Percentiles rank a stretch among this genome's conserved stretches.
Evolutionary conservation across 306 rosid species (phyloP).

Genomic region (Elaeagnus macrophylla): DNA sequence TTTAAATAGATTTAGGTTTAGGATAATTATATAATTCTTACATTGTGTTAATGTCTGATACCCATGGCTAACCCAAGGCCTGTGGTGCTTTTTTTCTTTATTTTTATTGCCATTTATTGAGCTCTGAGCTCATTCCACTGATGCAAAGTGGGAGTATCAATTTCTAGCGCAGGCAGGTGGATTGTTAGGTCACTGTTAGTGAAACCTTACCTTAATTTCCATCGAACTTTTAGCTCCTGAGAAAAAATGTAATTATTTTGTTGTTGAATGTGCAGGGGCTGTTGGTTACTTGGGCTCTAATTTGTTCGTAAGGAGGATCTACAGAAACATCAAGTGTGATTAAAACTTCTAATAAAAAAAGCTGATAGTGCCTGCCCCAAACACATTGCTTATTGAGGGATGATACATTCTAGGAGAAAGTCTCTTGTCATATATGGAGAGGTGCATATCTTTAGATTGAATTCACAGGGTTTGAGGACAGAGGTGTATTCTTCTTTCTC

Average conservation of each 20-base stretch:
- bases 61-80: too few species aligned
- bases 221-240: conserved; percentile 3
- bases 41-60: too few species aligned
- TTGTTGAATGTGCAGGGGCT: conserved; percentile 56
- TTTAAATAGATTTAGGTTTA: too few species aligned
- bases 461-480: conserved; percentile 45
- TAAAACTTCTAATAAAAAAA: conserved; percentile 29
- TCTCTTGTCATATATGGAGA: conserved; percentile 32
- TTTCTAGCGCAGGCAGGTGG: too few species aligned
- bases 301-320: conserved; percentile 97
- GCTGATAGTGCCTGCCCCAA: conserved; percentile 36
- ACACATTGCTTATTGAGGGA: conserved; percentile 18
- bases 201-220: neutral
- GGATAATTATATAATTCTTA: too few species aligned
- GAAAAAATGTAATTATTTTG: neutral
- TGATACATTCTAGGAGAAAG: conserved; percentile 36
- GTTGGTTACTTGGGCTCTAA: conserved; percentile 94
- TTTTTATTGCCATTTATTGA: too few species aligned
- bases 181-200: neutral
- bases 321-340: conserved; percentile 97
- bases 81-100: too few species aligned
- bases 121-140: too few species aligned
- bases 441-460: conserved; percentile 31
- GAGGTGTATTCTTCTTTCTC: conserved; percentile 52
- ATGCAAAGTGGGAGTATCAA: too few species aligned